phyloP scores from a whole-genome alignment of 192 early-diverging fungal species.

The Podila verticillata region DNA sequence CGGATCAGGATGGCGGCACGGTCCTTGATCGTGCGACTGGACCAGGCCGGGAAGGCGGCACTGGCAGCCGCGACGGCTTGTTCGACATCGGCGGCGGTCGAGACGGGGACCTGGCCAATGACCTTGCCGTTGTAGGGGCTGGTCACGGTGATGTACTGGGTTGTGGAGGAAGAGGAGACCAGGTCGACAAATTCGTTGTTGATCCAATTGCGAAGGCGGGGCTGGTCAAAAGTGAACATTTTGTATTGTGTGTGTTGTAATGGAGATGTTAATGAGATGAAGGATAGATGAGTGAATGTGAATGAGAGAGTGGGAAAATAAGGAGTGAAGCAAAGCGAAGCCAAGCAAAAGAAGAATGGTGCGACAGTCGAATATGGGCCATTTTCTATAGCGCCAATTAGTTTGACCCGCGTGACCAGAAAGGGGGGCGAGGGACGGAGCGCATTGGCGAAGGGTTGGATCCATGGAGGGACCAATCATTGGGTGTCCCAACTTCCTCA shows the following conservation, averaged over 20 bases:
- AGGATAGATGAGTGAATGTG: not conserved
- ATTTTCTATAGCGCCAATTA: too few relatives aligned
- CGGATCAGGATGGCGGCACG: conserved; percentile 69
- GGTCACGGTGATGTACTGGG: conserved; percentile 64
- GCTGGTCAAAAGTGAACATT: conserved; percentile 41
- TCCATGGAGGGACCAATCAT: too few relatives aligned
- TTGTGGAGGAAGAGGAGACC: conserved; percentile 4
- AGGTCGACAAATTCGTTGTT: conserved; percentile 41
- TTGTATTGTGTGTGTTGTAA: not conserved
- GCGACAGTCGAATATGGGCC: too few relatives aligned
- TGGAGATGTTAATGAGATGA: conserved; percentile 3
- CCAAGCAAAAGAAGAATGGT: too few relatives aligned
- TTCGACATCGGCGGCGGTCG: conserved; percentile 64
- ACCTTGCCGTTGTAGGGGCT: conserved; percentile 68
- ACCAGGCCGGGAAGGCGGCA: conserved; percentile 67
- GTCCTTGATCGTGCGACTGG: conserved; percentile 73
- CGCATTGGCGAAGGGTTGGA: too few relatives aligned
- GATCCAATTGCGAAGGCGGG: conserved; percentile 51
- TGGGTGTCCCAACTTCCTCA: too few relatives aligned
- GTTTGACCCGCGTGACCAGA: too few relatives aligned
- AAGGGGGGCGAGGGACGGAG: too few relatives aligned
- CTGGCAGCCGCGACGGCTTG: conserved; percentile 66
- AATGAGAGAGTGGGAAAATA: too few relatives aligned
- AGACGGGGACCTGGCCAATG: conserved; percentile 74
- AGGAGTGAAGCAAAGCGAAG: too few relatives aligned